phyloP scores from a whole-genome alignment of 768 basidiomycete species.

The Chalciporus chontae region DNA sequence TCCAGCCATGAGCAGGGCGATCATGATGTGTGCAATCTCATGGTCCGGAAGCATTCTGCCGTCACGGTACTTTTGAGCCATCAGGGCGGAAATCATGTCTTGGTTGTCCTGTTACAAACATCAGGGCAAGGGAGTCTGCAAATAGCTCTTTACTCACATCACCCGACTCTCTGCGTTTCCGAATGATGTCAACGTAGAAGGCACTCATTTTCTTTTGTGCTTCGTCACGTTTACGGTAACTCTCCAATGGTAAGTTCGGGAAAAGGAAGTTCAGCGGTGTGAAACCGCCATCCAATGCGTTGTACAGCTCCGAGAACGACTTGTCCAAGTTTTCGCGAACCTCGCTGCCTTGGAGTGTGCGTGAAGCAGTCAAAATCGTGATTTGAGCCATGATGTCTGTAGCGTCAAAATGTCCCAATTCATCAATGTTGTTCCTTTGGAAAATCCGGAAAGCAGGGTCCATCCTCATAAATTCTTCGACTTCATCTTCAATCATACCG shows the following conservation, averaged over 20 bases:
- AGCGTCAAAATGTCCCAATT: constrained; percentile 78
- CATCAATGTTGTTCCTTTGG: constrained; percentile 63
- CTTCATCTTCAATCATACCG: constrained; percentile 75
- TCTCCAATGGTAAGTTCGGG: constrained; percentile 87
- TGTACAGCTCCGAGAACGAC: constrained; percentile 78
- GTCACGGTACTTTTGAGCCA: constrained; percentile 78
- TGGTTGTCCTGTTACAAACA: constrained; percentile 53
- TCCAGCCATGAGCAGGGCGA: constrained; percentile 98
- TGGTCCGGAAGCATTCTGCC: constrained; percentile 78
- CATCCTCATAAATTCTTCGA: constrained; percentile 63
- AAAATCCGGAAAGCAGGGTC: constrained; percentile 62
- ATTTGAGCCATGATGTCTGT: constrained; percentile 77
- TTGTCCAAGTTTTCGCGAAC: constrained; percentile 78
- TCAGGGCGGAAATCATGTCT: constrained; percentile 91
- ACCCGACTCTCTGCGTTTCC: constrained; percentile 55
- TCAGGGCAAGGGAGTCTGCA: not conserved
- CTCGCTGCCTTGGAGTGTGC: constrained; percentile 92
- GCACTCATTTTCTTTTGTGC: constrained; percentile 93
- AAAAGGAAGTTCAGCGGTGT: constrained; percentile 95
- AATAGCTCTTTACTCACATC: constrained; percentile 31
- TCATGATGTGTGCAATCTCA: constrained; percentile 97
- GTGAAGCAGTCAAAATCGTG: constrained; percentile 90
- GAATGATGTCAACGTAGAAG: constrained; percentile 87
- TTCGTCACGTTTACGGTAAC: constrained; percentile 82
- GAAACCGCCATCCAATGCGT: constrained; percentile 93